phyloP scores from a whole-genome alignment of 306 rosid species.

The Echinosophora koreensis region DNA sequence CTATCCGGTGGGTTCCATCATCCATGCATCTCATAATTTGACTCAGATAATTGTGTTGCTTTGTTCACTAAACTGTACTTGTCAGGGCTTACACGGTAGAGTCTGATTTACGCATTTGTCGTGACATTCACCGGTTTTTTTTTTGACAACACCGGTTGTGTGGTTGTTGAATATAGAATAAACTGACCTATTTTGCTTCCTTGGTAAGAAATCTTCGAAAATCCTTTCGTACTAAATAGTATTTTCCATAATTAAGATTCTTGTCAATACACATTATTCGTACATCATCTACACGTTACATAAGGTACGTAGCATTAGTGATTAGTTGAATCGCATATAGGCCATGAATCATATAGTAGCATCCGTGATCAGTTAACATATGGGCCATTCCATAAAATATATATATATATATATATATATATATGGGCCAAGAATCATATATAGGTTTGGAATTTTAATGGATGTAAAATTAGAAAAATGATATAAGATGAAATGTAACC shows the following conservation, averaged over 20 bases:
- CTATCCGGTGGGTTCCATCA: constrained; percentile 20
- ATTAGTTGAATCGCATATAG: background rate
- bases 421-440: no score
- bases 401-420: no score
- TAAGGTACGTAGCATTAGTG: background rate
- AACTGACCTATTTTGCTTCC: no score
- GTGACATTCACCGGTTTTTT: background rate
- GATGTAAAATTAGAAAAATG: no score
- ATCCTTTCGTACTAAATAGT: no score
- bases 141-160: background rate
- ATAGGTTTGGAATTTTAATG: no score
- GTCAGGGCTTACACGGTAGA: background rate
- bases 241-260: no score
- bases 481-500: no score
- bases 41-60: constrained; percentile 5
- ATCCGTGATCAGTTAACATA: no score
- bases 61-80: background rate
- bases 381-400: no score
- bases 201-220: no score
- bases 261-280: background rate
- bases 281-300: background rate
- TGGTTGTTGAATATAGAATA: no score
- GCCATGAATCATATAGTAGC: background rate
- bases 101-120: constrained; percentile 17
- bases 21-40: constrained; percentile 20